These are phyloP conservation scores for Diaporthe nobilis DNA, from an alignment of 2,329 filamentous ascomycete species.

Conservation along the genomic window DNA sequence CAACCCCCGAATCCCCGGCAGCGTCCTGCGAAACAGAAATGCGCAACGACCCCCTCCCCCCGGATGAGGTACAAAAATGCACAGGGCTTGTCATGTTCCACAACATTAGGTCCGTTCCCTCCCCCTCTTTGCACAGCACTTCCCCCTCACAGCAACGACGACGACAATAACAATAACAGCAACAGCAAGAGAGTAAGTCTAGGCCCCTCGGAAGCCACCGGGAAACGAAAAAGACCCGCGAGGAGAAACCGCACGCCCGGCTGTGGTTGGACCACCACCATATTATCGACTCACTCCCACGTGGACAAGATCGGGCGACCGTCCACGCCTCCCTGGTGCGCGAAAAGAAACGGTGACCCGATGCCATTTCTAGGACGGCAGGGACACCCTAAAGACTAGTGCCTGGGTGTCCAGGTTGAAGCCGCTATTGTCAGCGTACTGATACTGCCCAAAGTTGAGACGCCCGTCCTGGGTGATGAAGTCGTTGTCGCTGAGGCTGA, in stretches of 20 bases:
- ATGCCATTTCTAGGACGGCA: conserved; percentile 43
- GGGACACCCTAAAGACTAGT: conserved; percentile 71
- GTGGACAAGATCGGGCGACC: not conserved
- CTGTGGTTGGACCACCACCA: not conserved
- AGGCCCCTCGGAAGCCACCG: not conserved
- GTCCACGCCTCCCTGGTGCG: conserved; percentile 24
- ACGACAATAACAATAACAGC: not conserved
- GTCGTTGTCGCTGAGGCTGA: conserved; percentile 80
- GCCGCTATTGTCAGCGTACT: conserved; percentile 70
- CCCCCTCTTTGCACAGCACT: not conserved
- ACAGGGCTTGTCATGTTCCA: conserved; percentile 29
- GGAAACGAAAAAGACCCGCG: conserved; percentile 13
- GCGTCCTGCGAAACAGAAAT: conserved; percentile 19
- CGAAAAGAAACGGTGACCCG: not conserved
- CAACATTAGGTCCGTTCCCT: conserved; percentile 1
- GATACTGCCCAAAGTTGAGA: conserved; percentile 69
- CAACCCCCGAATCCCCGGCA: conserved; percentile 7
- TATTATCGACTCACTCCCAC: conserved; percentile 18
- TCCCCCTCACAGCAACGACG: conserved; percentile 3
- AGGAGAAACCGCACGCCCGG: conserved; percentile 12
- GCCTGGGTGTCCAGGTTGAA: conserved; percentile 73
- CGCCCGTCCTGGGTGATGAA: conserved; percentile 79
- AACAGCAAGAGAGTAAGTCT: conserved; percentile 1
- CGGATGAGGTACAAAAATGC: not conserved
- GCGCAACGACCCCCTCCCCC: not conserved